phyloP scores from a whole-genome alignment of 2,329 filamentous ascomycete species.

The Aspergillus nomiae region DNA sequence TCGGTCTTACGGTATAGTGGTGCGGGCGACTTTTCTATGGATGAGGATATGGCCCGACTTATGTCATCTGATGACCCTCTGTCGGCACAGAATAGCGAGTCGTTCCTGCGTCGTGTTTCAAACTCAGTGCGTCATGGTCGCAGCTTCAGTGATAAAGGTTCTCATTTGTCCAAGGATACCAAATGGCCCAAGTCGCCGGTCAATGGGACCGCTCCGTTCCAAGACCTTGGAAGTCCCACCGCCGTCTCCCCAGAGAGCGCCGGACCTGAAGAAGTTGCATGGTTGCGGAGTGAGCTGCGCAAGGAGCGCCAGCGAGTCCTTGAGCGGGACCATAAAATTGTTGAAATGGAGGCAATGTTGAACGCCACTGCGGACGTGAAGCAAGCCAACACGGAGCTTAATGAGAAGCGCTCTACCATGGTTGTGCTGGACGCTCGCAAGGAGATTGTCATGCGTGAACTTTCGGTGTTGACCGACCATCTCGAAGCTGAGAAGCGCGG shows the following conservation, averaged over 20 bases:
- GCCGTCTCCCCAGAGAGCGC: constrained; percentile 57
- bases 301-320: constrained; percentile 82
- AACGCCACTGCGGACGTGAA: constrained; percentile 65
- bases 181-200: constrained; percentile 73
- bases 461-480: constrained; percentile 86
- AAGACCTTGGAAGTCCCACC: constrained; percentile 73
- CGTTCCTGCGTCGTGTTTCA: constrained; percentile 83
- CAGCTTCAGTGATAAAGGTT: constrained; percentile 74
- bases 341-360: constrained; percentile 68
- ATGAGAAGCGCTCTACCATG: constrained; percentile 94
- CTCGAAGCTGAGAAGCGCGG: constrained; percentile 84
- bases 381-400: constrained; percentile 80
- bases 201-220: constrained; percentile 48
- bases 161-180: constrained; percentile 60
- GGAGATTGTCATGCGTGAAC: constrained; percentile 90
- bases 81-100: constrained; percentile 60
- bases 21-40: constrained; percentile 87
- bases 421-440: constrained; percentile 91
- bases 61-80: constrained; percentile 69
- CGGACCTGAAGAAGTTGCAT: constrained; percentile 60
- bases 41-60: constrained; percentile 92
- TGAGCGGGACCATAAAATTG: constrained; percentile 82
- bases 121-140: constrained; percentile 92
- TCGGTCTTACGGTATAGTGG: constrained; percentile 72
- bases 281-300: constrained; percentile 71